phyloP scores from a whole-genome alignment of 345 rosid genomes.

The Gossypium bickii region DNA sequence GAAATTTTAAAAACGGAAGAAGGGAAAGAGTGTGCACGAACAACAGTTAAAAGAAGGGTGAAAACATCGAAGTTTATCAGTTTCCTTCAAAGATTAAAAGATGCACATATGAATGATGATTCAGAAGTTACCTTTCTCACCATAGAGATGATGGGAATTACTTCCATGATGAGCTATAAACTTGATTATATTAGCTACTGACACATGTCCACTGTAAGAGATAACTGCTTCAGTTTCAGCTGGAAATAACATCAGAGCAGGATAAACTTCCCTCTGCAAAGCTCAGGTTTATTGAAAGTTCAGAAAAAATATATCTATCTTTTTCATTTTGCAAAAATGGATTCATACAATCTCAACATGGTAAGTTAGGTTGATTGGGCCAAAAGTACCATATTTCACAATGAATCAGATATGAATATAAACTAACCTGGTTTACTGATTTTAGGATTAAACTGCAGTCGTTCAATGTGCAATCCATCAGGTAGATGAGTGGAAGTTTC shows the following conservation, averaged over 20 bases:
- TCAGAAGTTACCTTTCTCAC: constrained; percentile 47
- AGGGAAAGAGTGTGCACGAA: neutral
- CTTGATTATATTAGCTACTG: constrained; percentile 60
- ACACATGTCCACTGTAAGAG: constrained; percentile 60
- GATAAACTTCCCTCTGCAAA: constrained; percentile 83
- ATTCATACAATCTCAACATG: neutral
- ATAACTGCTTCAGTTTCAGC: constrained; percentile 52
- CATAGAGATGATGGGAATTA: constrained; percentile 43
- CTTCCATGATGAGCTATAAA: constrained; percentile 67
- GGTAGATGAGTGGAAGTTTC: constrained; percentile 61
- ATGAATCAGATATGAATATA: constrained; percentile 5
- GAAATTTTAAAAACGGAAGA: neutral
- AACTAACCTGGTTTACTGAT: constrained; percentile 57
- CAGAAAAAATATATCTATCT: neutral
- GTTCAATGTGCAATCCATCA: constrained; percentile 87
- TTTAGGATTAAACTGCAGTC: constrained; percentile 78
- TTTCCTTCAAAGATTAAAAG: neutral
- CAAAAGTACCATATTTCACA: neutral
- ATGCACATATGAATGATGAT: neutral
- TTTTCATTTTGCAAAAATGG: constrained; percentile 2
- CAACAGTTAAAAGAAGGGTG: neutral
- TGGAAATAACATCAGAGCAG: constrained; percentile 75
- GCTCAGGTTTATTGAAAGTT: constrained; percentile 10
- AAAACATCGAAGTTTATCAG: neutral
- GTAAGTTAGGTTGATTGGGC: neutral